Evolutionary conservation across 768 basidiomycete genomes (phyloP).

Genomic region (Saitozyma podzolica): DNA sequence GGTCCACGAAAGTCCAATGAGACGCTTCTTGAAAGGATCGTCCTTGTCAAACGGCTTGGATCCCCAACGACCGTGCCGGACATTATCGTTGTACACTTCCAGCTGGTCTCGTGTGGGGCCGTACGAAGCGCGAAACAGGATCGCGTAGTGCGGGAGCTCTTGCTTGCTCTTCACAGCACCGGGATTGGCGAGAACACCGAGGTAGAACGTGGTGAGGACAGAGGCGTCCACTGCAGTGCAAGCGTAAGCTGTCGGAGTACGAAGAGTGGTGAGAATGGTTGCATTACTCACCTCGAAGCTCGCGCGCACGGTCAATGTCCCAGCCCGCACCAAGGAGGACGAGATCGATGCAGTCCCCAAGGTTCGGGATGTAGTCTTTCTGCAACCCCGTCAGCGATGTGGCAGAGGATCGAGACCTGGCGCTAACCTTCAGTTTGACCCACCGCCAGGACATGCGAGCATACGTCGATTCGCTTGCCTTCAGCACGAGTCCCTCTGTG

Average conservation of each 20-base stretch:
- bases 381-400: conserved; percentile 39
- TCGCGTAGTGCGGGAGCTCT: conserved; percentile 64
- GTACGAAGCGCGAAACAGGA: conserved; percentile 76
- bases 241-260: not conserved
- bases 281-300: conserved; percentile 58
- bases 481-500: conserved; percentile 65
- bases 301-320: conserved; percentile 75
- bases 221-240: conserved; percentile 61
- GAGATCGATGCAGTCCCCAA: conserved; percentile 79
- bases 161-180: conserved; percentile 48
- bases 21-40: conserved; percentile 42
- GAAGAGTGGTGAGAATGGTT: too few relatives aligned
- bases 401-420: conserved; percentile 11
- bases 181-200: conserved; percentile 66
- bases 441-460: conserved; percentile 67
- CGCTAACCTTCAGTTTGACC: conserved; percentile 65
- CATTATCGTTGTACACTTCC: conserved; percentile 70
- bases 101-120: conserved; percentile 68
- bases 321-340: conserved; percentile 74
- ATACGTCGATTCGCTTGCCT: conserved; percentile 69
- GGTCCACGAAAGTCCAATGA: conserved; percentile 59
- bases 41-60: conserved; percentile 42
- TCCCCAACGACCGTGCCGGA: conserved; percentile 50
- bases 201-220: conserved; percentile 75
- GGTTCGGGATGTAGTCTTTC: conserved; percentile 81